These are phyloP conservation scores for Amoebophrya sp. DNA, from an alignment of 169 alveolate species.

Conservation along the genomic window DNA sequence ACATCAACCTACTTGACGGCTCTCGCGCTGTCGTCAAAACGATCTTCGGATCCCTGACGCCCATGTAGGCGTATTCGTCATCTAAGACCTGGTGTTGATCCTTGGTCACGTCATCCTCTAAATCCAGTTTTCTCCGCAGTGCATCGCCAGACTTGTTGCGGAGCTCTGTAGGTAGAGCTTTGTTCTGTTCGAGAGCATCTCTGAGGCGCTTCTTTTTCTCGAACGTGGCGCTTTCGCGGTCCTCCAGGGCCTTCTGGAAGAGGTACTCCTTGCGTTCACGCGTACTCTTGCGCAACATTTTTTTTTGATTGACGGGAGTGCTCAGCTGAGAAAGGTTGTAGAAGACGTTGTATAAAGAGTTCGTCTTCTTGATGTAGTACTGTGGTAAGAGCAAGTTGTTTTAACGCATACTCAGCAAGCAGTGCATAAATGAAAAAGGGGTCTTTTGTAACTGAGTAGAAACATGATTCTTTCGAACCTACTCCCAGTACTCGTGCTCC, in stretches of 20 bases:
- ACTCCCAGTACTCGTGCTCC: too few species aligned
- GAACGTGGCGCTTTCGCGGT: slow-evolving; percentile 68
- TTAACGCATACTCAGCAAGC: too few species aligned
- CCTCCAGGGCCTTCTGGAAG: slow-evolving; percentile 79
- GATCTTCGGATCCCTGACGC: slow-evolving; percentile 85
- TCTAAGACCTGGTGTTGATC: slow-evolving; percentile 76
- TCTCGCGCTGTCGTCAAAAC: slow-evolving; percentile 91
- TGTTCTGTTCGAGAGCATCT: slow-evolving; percentile 75
- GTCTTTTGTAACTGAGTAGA: too few species aligned
- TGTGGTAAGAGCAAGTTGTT: too few species aligned
- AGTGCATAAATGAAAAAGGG: too few species aligned
- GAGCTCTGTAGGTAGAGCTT: slow-evolving; percentile 64
- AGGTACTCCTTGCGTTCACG: slow-evolving; percentile 91
- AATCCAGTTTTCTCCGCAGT: slow-evolving; percentile 55
- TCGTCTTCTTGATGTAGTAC: too few species aligned
- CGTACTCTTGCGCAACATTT: slow-evolving; percentile 84
- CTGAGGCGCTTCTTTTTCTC: slow-evolving; percentile 72
- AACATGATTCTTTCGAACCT: too few species aligned
- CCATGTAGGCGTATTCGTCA: slow-evolving; percentile 69
- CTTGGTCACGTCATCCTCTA: slow-evolving; percentile 68
- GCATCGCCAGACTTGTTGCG: slow-evolving; percentile 60
- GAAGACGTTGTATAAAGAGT: too few species aligned
- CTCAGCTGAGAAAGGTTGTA: too few species aligned
- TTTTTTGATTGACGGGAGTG: not conserved
- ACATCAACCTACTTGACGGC: slow-evolving; percentile 87